These are phyloP conservation scores for Jaltomata sinuosa DNA, from an alignment of 257 asterid genomes.

Conservation along the genomic window DNA sequence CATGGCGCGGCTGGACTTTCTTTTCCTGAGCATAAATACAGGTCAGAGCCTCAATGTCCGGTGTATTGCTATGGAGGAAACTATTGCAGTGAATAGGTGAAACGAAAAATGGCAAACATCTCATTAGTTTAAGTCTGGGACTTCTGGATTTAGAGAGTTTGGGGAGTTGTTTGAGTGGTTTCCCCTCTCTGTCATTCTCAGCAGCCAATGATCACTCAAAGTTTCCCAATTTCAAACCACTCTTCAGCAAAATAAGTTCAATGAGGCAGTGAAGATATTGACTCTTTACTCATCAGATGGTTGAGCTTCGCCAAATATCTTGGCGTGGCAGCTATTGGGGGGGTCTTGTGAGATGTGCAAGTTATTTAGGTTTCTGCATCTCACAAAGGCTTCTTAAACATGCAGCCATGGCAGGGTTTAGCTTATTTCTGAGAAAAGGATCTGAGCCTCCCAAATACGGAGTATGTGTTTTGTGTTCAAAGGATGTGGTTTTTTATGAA, in stretches of 20 bases:
- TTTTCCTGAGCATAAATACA: not conserved
- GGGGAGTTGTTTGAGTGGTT: not conserved
- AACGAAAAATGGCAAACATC: not conserved
- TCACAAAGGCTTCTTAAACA: no score
- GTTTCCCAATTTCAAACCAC: no score
- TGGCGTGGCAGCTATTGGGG: no score
- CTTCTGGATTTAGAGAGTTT: not conserved
- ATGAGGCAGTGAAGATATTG: no score
- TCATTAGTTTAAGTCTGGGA: not conserved
- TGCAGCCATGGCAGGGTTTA: not conserved
- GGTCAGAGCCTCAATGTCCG: not conserved
- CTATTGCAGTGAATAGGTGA: not conserved
- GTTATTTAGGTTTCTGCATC: no score
- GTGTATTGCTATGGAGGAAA: not conserved
- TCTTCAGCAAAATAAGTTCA: no score
- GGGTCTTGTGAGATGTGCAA: no score
- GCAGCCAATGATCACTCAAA: not conserved
- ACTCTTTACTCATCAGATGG: no score
- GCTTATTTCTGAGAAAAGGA: no score
- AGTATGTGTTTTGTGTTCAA: not conserved
- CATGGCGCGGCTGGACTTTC: not conserved
- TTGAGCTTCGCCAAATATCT: no score
- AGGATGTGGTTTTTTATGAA: not conserved
- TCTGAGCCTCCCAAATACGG: not conserved
- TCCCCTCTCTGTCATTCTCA: not conserved